Percentiles rank a stretch among this genome's conserved stretches.
Conservation (phyloP, 2,329 filamentous ascomycete genomes). For the Aaosphaeria arxii region DNA sequence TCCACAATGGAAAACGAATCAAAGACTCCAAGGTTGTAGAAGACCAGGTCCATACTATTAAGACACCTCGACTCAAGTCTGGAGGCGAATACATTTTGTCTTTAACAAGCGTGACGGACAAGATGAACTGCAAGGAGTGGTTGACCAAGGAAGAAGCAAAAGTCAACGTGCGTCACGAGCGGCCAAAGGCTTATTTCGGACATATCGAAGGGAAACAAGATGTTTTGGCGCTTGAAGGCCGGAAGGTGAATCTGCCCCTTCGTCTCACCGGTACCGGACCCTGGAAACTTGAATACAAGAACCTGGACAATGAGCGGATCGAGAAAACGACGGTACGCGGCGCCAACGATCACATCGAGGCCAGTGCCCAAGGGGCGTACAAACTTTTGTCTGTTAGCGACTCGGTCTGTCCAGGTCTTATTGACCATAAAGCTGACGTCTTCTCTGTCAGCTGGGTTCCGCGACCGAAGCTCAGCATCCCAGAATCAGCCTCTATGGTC, state of each 20-base stretch:
- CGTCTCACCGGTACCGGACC: slow-evolving; percentile 82
- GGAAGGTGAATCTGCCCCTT: slow-evolving; percentile 71
- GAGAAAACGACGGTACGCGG: slow-evolving; percentile 48
- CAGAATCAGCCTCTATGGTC: slow-evolving; percentile 60
- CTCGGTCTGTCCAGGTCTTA: slow-evolving; percentile 73
- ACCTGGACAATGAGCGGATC: slow-evolving; percentile 52
- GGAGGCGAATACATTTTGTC: slow-evolving; percentile 90
- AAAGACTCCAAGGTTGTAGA: slow-evolving; percentile 66
- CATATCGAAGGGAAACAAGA: slow-evolving; percentile 75
- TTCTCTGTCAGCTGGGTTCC: slow-evolving; percentile 87
- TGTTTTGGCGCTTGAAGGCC: slow-evolving; percentile 73
- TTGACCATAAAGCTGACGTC: slow-evolving; percentile 68
- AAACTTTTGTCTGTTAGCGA: slow-evolving; percentile 77
- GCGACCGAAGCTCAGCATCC: slow-evolving; percentile 68
- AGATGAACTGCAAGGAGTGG: slow-evolving; percentile 79
- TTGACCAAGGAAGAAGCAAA: slow-evolving; percentile 82
- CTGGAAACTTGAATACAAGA: slow-evolving; percentile 77
- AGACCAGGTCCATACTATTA: slow-evolving; percentile 64
- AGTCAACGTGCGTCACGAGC: slow-evolving; percentile 83
- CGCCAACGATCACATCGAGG: slow-evolving; percentile 67
- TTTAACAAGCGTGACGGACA: slow-evolving; percentile 82
- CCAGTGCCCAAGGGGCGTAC: slow-evolving; percentile 70
- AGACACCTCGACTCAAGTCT: slow-evolving; percentile 69
- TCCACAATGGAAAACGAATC: slow-evolving; percentile 82
- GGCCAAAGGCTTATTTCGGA: slow-evolving; percentile 83